Conservation (phyloP, 1,284 basidiomycete genomes). For the Ceratobasidium sp. region DNA sequence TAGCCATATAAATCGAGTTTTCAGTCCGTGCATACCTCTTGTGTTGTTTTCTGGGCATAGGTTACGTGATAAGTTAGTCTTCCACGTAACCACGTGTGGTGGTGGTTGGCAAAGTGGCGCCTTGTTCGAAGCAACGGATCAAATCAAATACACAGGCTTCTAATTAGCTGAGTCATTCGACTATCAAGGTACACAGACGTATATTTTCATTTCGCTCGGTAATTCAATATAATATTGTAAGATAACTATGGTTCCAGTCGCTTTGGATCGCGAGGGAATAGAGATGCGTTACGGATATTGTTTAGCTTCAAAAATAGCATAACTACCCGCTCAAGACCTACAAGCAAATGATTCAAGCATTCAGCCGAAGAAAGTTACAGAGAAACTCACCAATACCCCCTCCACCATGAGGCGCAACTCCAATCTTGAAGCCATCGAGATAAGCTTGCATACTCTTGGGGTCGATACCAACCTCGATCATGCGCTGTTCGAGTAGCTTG, state of each 20-base stretch:
- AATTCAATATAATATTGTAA: neutral
- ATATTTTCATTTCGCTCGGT: neutral
- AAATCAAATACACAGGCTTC: slow-evolving; percentile 30
- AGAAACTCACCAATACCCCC: slow-evolving; percentile 73
- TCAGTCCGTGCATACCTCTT: slow-evolving; percentile 16
- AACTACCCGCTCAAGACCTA: slow-evolving; percentile 90
- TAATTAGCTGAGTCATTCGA: slow-evolving; percentile 44
- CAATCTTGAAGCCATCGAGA: slow-evolving; percentile 94
- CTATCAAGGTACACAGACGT: neutral
- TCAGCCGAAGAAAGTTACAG: neutral
- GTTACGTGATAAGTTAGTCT: neutral
- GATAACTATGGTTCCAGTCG: slow-evolving; percentile 59
- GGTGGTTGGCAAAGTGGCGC: slow-evolving; percentile 14
- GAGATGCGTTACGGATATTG: slow-evolving; percentile 93
- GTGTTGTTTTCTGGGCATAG: slow-evolving; percentile 38
- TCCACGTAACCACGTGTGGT: neutral
- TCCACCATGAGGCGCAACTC: slow-evolving; percentile 91
- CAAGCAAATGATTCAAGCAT: neutral
- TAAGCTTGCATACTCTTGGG: slow-evolving; percentile 92
- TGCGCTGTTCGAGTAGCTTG: slow-evolving; percentile 83
- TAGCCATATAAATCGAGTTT: neutral
- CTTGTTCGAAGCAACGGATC: slow-evolving; percentile 12
- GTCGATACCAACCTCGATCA: slow-evolving; percentile 80
- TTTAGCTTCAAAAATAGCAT: slow-evolving; percentile 96
- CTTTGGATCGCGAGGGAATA: slow-evolving; percentile 95